Conservation (phyloP, 192 early-diverging fungal species). For the Rhizophagus prolifer region DNA sequence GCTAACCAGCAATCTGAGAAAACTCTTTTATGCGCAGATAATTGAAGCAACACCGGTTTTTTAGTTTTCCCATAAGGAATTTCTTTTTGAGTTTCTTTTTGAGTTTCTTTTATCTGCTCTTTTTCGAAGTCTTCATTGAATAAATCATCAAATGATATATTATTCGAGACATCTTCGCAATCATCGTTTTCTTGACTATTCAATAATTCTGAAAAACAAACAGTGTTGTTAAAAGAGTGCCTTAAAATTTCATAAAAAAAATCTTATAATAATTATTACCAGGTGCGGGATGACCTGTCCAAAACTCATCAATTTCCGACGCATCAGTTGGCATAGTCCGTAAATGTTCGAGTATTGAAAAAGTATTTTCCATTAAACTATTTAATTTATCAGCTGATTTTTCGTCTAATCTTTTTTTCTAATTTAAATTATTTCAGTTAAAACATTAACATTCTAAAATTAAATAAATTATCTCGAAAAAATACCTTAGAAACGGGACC, state of each 20-base stretch:
- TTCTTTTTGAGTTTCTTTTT: constrained; percentile 32
- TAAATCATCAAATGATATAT: constrained; percentile 28
- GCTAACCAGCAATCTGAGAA: constrained; percentile 84
- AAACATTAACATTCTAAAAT: not conserved
- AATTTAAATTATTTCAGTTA: not conserved
- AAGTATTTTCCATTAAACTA: constrained; percentile 56
- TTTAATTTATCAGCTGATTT: constrained; percentile 33
- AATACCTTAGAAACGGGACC: constrained; percentile 27
- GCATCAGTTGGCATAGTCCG: constrained; percentile 56
- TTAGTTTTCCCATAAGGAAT: not conserved
- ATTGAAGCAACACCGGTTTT: constrained; percentile 11
- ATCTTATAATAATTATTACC: constrained; percentile 22
- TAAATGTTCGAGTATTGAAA: constrained; percentile 58
- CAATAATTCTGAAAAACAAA: not conserved
- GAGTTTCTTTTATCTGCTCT: constrained; percentile 12
- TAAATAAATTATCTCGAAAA: not conserved
- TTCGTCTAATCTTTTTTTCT: constrained; percentile 38
- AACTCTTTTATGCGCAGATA: constrained; percentile 59
- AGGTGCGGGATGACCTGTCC: constrained; percentile 56
- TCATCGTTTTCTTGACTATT: constrained; percentile 39
- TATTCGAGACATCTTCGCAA: constrained; percentile 29
- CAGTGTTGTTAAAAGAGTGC: not conserved
- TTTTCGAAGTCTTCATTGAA: constrained; percentile 20
- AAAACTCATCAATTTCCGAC: constrained; percentile 60
- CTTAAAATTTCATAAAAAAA: no score